Base-by-base conservation (phyloP, 2,329 filamentous ascomycete genomes). In the Aspergillus clavatus region DNA sequence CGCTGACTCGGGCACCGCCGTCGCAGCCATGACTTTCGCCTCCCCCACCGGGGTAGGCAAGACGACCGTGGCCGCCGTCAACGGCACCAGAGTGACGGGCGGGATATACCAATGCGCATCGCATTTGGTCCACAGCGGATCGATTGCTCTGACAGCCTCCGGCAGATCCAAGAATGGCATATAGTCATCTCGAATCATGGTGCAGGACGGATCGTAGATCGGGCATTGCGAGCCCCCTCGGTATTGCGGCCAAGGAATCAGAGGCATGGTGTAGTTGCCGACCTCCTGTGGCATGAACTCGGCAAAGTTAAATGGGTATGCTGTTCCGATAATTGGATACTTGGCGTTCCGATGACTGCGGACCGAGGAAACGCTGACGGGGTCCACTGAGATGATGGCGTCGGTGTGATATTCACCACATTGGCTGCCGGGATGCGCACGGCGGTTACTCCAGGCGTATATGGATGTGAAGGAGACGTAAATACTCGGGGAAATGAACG, bases 381-480 rank as follows among this genome's bases (percentile, higher is more conserved):
- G 56, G 22, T 53, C 21, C 22, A 56, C 40, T 10, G 54, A 45
- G 29, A 58, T 44, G n/a, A 58, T 40, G 4, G 39, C 42, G 38
- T 58, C 45, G 35, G 24, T 38, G 40, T 58, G 48, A 2, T 51
- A 43, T 10, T 37, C 48, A 8, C 56, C 56, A 22, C 56, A 58
- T 23, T 47, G 50, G 16, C 37, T 38, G 23, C 54, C 54, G 0
- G 46, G 42, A 37, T 52, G 52, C 14, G 24, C 51, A 16, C 54
- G 52, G 3, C 41, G 47, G 36, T 57, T 58, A 27, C 54, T 54
- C 24, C 50, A 47, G 19, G 56, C 56, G 39, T 54, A 53, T 38
- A 58, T 56, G 4, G 46, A 41, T 5, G 54, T 57, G 31, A 58
- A 57, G 3, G 56, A 58, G 29, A 58, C 42, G 40, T 58, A 58